Evolutionary conservation across 2,329 filamentous ascomycete genomes (phyloP).

Genomic region (Arachnomyces sp.): DNA sequence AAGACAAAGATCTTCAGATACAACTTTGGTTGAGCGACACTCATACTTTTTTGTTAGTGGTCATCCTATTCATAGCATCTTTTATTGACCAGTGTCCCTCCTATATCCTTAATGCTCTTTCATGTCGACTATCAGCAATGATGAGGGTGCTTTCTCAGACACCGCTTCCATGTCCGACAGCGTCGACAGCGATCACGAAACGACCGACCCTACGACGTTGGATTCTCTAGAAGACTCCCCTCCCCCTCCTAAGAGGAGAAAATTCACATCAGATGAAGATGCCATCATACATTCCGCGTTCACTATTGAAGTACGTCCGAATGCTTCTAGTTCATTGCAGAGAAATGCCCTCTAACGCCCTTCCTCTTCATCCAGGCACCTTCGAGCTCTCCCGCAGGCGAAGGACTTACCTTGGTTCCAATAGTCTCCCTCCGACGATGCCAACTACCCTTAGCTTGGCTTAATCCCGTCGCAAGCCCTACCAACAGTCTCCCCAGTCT

Average conservation of each 20-base stretch:
- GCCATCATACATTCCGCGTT: conserved; percentile 14
- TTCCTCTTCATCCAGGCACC: conserved; percentile 24
- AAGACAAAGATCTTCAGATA: too few relatives aligned
- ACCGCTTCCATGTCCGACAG: conserved; percentile 29
- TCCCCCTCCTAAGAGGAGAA: conserved; percentile 28
- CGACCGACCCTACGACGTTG: conserved; percentile 24
- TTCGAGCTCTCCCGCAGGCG: conserved; percentile 26
- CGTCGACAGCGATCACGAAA: conserved; percentile 24
- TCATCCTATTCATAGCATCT: too few relatives aligned
- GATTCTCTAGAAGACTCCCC: conserved; percentile 22
- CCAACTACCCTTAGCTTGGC: conserved; percentile 31
- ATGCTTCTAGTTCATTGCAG: background rate
- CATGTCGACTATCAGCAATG: too few relatives aligned
- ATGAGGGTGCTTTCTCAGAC: background rate
- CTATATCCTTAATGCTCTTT: too few relatives aligned
- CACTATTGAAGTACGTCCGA: conserved; percentile 24
- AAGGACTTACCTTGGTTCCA: conserved; percentile 27
- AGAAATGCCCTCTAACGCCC: background rate
- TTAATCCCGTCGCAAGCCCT: conserved; percentile 23
- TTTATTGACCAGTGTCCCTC: too few relatives aligned
- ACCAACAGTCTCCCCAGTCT: conserved; percentile 24
- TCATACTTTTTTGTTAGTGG: too few relatives aligned
- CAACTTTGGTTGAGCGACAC: too few relatives aligned
- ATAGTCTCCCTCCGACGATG: conserved; percentile 30
- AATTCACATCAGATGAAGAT: conserved; percentile 16